These are phyloP conservation scores for Bombardia bombarda DNA, from an alignment of 495 filamentous ascomycete genomes.

Conservation along the genomic window DNA sequence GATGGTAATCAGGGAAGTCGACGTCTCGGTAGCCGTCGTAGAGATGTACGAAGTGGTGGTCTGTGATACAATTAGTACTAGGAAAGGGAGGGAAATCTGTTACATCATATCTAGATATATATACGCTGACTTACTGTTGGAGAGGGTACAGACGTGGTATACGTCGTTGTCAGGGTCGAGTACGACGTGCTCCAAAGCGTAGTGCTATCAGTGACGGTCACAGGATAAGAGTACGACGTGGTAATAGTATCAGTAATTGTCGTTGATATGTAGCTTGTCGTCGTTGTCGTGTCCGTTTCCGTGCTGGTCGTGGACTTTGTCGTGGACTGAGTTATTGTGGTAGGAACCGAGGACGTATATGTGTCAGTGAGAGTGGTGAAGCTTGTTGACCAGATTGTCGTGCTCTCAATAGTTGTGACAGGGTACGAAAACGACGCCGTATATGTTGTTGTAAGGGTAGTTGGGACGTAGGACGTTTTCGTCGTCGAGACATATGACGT, in stretches of 20 bases:
- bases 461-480: slow-evolving; percentile 8
- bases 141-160: background rate
- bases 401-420: slow-evolving; percentile 18
- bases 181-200: slow-evolving; percentile 3
- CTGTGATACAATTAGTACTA: no score
- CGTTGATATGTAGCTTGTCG: no score
- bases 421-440: slow-evolving; percentile 18
- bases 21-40: no score
- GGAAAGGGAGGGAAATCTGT: no score
- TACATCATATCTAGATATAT: no score
- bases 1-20: no score
- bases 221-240: slow-evolving; percentile 15
- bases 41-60: no score
- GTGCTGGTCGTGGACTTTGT: slow-evolving; percentile 15
- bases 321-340: slow-evolving; percentile 15
- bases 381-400: no score
- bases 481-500: background rate
- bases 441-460: slow-evolving; percentile 13
- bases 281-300: slow-evolving; percentile 9
- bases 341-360: slow-evolving; percentile 21
- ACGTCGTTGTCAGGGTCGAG: background rate
- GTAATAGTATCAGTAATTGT: slow-evolving; percentile 17
- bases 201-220: slow-evolving; percentile 14
- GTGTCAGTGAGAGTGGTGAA: no score
- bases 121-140: no score